A percentile compares a stretch with the other conserved stretches of the same genome.
phyloP scores from a whole-genome alignment of 208 protist genomes.

The Trypanosoma caninum region DNA sequence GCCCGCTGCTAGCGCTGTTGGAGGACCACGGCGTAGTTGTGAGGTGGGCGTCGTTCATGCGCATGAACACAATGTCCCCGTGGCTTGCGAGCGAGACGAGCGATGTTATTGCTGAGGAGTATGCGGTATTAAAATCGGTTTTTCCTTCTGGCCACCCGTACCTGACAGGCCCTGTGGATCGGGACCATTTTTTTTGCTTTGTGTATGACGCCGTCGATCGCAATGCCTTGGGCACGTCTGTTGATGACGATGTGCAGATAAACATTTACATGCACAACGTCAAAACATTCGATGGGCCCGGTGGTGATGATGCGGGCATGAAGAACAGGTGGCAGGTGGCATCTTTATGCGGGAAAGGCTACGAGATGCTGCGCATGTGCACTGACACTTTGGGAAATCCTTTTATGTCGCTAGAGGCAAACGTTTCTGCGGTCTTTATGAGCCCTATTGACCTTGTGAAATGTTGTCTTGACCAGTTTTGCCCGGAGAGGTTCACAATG shows the following conservation, averaged over 20 bases:
- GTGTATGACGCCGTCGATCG: conserved; percentile 73
- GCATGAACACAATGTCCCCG: conserved; percentile 75
- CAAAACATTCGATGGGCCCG: conserved; percentile 15
- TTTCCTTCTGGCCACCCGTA: conserved; percentile 77
- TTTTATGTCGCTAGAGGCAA: conserved; percentile 78
- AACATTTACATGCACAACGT: conserved; percentile 79
- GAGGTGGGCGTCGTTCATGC: conserved; percentile 83
- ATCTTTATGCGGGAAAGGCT: conserved; percentile 35
- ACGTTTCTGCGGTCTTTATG: conserved; percentile 31
- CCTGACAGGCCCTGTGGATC: conserved; percentile 78
- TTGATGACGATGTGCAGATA: conserved; percentile 59
- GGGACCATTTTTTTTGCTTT: conserved; percentile 87
- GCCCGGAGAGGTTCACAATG: conserved; percentile 61
- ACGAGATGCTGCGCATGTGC: conserved; percentile 69
- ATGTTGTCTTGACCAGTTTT: conserved; percentile 44
- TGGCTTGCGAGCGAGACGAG: conserved; percentile 60
- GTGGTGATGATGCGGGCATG: conserved; percentile 2
- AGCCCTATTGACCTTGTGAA: conserved; percentile 28
- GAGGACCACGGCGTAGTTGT: conserved; percentile 28
- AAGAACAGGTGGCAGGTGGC: conserved; percentile 32
- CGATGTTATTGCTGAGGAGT: conserved; percentile 87
- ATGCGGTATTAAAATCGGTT: conserved; percentile 76
- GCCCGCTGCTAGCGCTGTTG: conserved; percentile 40
- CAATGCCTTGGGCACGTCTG: not conserved
- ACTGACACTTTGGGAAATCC: conserved; percentile 8